Evolutionary conservation across 2,329 filamentous ascomycete species (phyloP), one percentile per base, ranked within the genome.

Genomic region (Fusarium bulbicola): DNA sequence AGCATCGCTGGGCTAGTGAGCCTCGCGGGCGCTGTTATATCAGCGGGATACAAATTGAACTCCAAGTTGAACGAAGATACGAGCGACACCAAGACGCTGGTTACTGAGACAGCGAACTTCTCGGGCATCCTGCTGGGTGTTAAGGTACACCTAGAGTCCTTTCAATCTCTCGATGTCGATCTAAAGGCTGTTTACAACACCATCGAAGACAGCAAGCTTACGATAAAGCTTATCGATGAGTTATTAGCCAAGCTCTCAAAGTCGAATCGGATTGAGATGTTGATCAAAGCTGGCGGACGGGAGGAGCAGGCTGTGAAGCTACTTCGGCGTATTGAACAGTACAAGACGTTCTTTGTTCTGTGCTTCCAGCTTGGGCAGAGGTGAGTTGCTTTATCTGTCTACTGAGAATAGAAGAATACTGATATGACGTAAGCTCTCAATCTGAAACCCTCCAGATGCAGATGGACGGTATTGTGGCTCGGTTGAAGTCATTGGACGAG

Each of bases 401-500:
- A 12, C 18, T 11, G 10, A 6, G 16, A 1, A 37, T 11, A 30
- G 18, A 15, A 7, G 4, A 21, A 5, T 34, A 9, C 21, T 50
- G 7, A 50, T 7, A 7, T 24, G 6, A 1, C 2, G 1, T 4
- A 8, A 53, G 49, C 0, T 53, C 50, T 28, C 34, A 37, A 28
- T 53, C 34, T 0, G 50, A 36, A 13, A 37, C 18, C 1, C 14
- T 53, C 0, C 49, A 53, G 1, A 16, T 9, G 2, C 32, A 53
- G 14, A 37, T 53, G 34, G 0, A 28, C 0, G n/a, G 0, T 0
- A 53, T 53, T 4, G 5, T 37, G 2, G 0, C 20, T 21, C 24
- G 5, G 7, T 1, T 53, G 0, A 0, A 16, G 0, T 53, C 24
- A 1, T 7, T 53, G 0, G 2, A 9, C 20, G 18, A 53, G 3